These are phyloP conservation scores for Colletotrichum coccodes DNA, from an alignment of 2,329 filamentous ascomycete genomes.

Conservation along the genomic window DNA sequence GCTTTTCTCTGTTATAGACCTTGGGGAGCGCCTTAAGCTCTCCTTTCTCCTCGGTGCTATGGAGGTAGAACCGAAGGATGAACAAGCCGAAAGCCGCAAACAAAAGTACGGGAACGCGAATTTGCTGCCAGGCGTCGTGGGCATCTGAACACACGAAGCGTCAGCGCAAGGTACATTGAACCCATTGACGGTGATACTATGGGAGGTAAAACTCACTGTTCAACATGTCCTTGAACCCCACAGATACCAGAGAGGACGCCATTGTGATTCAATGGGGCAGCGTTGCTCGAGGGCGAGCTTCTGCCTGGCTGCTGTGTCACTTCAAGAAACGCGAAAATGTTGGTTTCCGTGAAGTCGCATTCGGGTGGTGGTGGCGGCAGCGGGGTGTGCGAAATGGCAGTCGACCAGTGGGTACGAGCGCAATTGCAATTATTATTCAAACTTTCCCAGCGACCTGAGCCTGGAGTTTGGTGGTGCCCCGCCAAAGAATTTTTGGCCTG, in stretches of 20 bases:
- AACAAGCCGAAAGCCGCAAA: slow-evolving; percentile 24
- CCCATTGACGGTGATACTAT: neutral
- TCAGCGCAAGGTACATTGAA: neutral
- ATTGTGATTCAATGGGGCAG: slow-evolving; percentile 4
- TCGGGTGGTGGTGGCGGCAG: slow-evolving; percentile 6
- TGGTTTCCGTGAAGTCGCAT: slow-evolving; percentile 1
- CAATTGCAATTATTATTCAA: slow-evolving; percentile 28
- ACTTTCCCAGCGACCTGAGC: slow-evolving; percentile 17
- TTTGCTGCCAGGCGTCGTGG: slow-evolving; percentile 33
- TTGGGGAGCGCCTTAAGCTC: slow-evolving; percentile 31
- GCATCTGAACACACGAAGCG: slow-evolving; percentile 11
- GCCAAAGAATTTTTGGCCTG: slow-evolving; percentile 26
- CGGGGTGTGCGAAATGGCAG: slow-evolving; percentile 18
- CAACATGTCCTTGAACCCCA: slow-evolving; percentile 16
- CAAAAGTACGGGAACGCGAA: slow-evolving; percentile 33
- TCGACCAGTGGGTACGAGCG: slow-evolving; percentile 18
- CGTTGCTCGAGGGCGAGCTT: slow-evolving; percentile 23
- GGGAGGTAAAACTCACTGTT: slow-evolving; percentile 13
- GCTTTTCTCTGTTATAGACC: slow-evolving; percentile 16
- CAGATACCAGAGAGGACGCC: slow-evolving; percentile 6
- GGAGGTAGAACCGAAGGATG: slow-evolving; percentile 32
- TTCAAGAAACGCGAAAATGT: neutral
- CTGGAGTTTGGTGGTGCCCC: slow-evolving; percentile 24
- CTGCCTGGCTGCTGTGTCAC: slow-evolving; percentile 3
- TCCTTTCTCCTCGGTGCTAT: slow-evolving; percentile 21